Base-by-base conservation (phyloP, 2,329 filamentous ascomycete species). In the Sclerotinia borealis region DNA sequence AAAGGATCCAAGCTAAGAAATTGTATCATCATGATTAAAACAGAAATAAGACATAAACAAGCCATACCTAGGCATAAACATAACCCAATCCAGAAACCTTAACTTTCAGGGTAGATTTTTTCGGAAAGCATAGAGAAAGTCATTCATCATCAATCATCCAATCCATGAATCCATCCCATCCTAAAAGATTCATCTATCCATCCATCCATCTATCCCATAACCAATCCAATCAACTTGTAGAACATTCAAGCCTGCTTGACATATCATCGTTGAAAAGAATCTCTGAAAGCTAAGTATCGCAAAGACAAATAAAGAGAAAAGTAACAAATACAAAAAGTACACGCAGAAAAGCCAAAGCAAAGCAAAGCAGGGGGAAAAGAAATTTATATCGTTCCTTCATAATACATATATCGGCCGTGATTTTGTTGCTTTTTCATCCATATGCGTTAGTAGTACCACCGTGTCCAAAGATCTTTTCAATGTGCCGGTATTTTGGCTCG, bases 181-280 rank as follows among this genome's bases (percentile, higher is more conserved):
- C 37, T 19, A 19, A 17, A 31, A 43, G 36, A 59, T 48, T 29
- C 29, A 59, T 37, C 29, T 17, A 48, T n/a, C 55, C 55, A 49
- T 27, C 27, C 17, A 36, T 27, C 39, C 15, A 13, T 59, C 41
- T 41, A 37, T 48, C 36, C 10, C 17, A 47, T 36, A n/a, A 25
- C 13, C 39, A 59, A 31, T 22, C 29, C 34, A 36, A 11, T 31
- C 31, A 36, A 45, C 5, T 19, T 17, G 22, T 29, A 11, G 49
- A 49, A 36, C 41, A 59, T 59, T 25, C 55, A 59, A 37, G 55
- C 55, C 55, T 56, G 54, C 54, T 56, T 25, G 54, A 45, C 45
- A 39, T 39, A 15, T 19, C 50, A 19, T 25, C 34, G 8, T 56
- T 43, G 19, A 56, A 56, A 37, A 49, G 10, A 17, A 49, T 10